These are phyloP conservation scores for Syzygium jambos DNA, from an alignment of 345 rosid genomes.

Conservation along the genomic window DNA sequence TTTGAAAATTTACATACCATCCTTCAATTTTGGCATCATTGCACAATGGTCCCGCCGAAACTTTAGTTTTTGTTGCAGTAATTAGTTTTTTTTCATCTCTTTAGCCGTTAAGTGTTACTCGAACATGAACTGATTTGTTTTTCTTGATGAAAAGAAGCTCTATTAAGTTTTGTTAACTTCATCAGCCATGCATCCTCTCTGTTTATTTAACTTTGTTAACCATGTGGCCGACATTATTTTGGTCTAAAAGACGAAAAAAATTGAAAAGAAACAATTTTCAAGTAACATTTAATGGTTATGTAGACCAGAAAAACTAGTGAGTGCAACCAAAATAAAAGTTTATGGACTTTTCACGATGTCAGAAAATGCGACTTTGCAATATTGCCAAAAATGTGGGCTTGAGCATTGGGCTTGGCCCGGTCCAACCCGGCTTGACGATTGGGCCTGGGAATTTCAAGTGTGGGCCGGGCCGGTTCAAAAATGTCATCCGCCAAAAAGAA, in stretches of 20 bases:
- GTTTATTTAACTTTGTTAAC: not conserved
- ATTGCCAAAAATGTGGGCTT: not conserved
- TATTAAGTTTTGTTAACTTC: not conserved
- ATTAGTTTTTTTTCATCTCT: not conserved
- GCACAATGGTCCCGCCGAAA: too few relatives aligned
- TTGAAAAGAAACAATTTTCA: not conserved
- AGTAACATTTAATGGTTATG: not conserved
- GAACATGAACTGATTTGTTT: not conserved
- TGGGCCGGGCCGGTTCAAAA: not conserved
- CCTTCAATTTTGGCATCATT: not conserved
- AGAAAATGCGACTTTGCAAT: not conserved
- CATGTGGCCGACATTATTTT: not conserved
- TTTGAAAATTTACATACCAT: not conserved
- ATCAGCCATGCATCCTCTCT: not conserved
- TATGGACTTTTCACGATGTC: not conserved
- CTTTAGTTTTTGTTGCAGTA: not conserved
- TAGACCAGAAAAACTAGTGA: not conserved
- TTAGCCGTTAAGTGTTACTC: not conserved
- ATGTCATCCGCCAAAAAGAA: not conserved
- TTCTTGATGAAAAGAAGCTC: not conserved
- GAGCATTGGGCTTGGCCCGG: not conserved
- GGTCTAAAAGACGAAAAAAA: not conserved
- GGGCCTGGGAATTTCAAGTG: not conserved
- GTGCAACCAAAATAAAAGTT: not conserved
- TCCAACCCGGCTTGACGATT: fast-evolving